Evolutionary conservation across 495 filamentous ascomycete genomes (phyloP), one percentile per base, ranked within the genome.

Genomic region (Penicillium cosmopolitanum): DNA sequence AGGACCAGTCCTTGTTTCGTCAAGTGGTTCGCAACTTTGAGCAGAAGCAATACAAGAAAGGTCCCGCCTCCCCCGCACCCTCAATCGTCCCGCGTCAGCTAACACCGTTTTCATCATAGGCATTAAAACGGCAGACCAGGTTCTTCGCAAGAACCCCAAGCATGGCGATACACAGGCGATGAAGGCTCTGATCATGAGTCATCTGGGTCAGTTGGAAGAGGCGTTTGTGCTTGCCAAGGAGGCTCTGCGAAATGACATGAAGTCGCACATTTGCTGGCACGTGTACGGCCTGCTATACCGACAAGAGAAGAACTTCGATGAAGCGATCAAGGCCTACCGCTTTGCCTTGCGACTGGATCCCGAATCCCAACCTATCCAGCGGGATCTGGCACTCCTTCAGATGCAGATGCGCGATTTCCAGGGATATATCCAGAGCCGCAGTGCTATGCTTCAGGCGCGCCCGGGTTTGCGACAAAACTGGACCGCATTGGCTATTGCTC

Each of bases 131-230:
- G 92, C 93, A 61, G 91, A 98, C 67, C 93, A 97, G 77, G 93
- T 99, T 68, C 85, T 99, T 53, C 86, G 87, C 66, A 97, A 95
- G 73, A 87, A 90, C 74, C 93, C 94, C 50, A 93, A 93, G 62
- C 95, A 99, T 88, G 95, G 92, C 63, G 95, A 99, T 76, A 99
- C 95, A 13, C 87, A 95, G 76, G 96, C 95, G 35, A 98, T 99
- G 95, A 98, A 97, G 79, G 96, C 93, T 52, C 82, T 99, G 42
- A 97, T 97, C 61, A 89, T 96, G 77, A 98, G 96, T 73, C 87
- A 88, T 42, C 86, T 90, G 70, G 92, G 93, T 57, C 91, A 96
- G 76, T 84, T 86, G 18, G 90, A 97, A 47, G 95, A 99, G 79
- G 95, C 95, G 0, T 98, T 98, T 71, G 85, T 84, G 33, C 82